A percentile compares a stretch with the other conserved stretches of the same genome.
These are phyloP conservation scores for Leishmania amazonensis DNA, from an alignment of 208 protist species.

Conservation along the genomic window DNA sequence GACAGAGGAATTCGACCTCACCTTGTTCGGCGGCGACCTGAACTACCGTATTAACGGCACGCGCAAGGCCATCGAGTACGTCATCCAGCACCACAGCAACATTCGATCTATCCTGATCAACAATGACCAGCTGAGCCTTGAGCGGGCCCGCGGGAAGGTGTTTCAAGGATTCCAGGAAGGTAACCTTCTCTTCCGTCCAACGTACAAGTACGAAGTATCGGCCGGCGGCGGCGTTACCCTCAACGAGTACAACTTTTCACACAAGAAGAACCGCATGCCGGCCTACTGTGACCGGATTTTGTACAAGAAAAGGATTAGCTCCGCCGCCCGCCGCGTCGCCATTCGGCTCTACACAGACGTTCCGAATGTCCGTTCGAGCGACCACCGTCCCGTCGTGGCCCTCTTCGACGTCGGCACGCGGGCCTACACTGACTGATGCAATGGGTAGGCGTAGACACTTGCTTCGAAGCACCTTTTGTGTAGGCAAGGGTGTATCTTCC, in stretches of 20 bases:
- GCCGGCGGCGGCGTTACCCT: constrained; percentile 28
- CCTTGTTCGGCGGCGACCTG: constrained; percentile 95
- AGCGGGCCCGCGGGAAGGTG: constrained; percentile 70
- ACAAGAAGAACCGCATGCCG: constrained; percentile 77
- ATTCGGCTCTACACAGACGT: constrained; percentile 86
- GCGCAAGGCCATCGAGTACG: constrained; percentile 72
- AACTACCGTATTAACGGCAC: constrained; percentile 96
- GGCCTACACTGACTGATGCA: constrained; percentile 16
- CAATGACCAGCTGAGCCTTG: constrained; percentile 93
- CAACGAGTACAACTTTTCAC: constrained; percentile 65
- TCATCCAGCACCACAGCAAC: constrained; percentile 62
- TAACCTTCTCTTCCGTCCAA: constrained; percentile 88
- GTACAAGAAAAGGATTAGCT: constrained; percentile 57
- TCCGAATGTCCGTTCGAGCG: constrained; percentile 72
- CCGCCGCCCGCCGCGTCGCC: constrained; percentile 34
- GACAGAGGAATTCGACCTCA: constrained; percentile 90
- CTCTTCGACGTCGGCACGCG: constrained; percentile 74
- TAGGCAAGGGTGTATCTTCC: not conserved
- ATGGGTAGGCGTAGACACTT: not conserved
- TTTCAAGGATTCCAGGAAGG: constrained; percentile 91
- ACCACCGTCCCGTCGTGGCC: constrained; percentile 86
- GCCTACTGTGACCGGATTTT: constrained; percentile 90
- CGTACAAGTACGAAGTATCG: constrained; percentile 92
- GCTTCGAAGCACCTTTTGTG: not conserved
- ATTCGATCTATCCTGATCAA: constrained; percentile 76